Base-by-base conservation (phyloP, 2,329 filamentous ascomycete species). In the Neurospora sp. region DNA sequence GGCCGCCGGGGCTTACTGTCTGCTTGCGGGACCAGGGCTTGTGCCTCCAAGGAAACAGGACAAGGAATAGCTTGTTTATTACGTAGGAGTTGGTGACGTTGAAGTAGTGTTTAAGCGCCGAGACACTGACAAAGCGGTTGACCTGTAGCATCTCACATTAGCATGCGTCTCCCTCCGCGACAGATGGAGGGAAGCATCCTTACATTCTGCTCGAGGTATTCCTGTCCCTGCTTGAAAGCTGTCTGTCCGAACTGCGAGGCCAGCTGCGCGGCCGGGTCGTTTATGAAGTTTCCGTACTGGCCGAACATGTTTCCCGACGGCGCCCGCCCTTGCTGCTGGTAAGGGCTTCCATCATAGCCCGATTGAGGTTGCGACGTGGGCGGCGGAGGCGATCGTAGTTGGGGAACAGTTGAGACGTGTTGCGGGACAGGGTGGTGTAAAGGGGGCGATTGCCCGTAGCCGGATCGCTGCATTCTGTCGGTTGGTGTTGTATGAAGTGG, bases 61-160 rank as follows among this genome's bases (percentile, higher is more conserved):
- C 95, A 71, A 99, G 88, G 78, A 91, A 89, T 71, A 99, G 86
- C 82, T 99, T 99, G 82, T 91, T 93, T 78, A 96, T 85, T 78
- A 99, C 96, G 81, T 99, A 99, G 71, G 88, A 92, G 85, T 99
- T 99, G 74, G 94, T 96, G 73, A 99, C 96, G 82, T 98, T 97
- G 84, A 99, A 99, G 86, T 98, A 99, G 82, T 97, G 96, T 82
- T 99, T 99, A 65, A 99, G 86, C 19, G 93, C 92, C 15, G 91
- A 91, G 75, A 98, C 91, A 77, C 94, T 97, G 81, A 99, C 90
- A 82, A 95, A 97, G 80, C 86, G 85, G 74, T 86, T 86, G 74
- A 87, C 81, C 85, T 86, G 28, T 33, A n/a, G 52, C 52, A 17
- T 4, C 52, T 36, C 36, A 38, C 11, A 37, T 39, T 37, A 28